A percentile compares a stretch with the other conserved stretches of the same genome.
These are phyloP conservation scores for Camellia granthamiana DNA, from an alignment of 148 eudicot species.

Conservation along the genomic window DNA sequence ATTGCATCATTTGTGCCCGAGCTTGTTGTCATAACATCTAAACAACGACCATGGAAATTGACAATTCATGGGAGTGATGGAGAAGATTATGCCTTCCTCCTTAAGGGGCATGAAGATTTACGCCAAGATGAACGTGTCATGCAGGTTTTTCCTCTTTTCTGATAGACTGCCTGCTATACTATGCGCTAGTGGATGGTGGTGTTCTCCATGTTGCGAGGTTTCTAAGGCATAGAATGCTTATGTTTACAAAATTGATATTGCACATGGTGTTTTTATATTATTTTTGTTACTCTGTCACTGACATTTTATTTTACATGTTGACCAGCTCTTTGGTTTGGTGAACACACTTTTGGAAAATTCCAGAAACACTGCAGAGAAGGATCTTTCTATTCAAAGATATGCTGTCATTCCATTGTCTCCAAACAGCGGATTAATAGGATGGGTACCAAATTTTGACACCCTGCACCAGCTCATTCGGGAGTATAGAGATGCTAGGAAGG, in stretches of 20 bases:
- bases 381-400: slow-evolving; percentile 88
- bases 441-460: slow-evolving; percentile 99
- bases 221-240: neutral
- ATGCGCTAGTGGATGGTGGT: neutral
- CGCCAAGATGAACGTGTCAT: slow-evolving; percentile 99
- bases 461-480: slow-evolving; percentile 93
- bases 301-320: neutral
- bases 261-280: neutral
- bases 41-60: slow-evolving; percentile 94
- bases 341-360: slow-evolving; percentile 92
- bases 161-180: neutral
- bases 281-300: too few species aligned
- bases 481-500: slow-evolving; percentile 97
- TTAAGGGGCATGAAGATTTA: slow-evolving; percentile 97
- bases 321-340: slow-evolving; percentile 96
- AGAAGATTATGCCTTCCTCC: slow-evolving; percentile 89
- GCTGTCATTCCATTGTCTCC: slow-evolving; percentile 92
- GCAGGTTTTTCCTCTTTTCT: slow-evolving; percentile 57
- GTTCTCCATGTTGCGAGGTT: neutral
- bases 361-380: slow-evolving; percentile 87
- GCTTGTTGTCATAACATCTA: slow-evolving; percentile 92
- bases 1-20: slow-evolving; percentile 88
- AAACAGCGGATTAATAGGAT: slow-evolving; percentile 96
- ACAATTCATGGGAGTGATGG: slow-evolving; percentile 97
- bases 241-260: neutral